A percentile compares a stretch with the other conserved stretches of the same genome.
phyloP scores from a whole-genome alignment of 768 basidiomycete genomes.

The Suillus decipiens region DNA sequence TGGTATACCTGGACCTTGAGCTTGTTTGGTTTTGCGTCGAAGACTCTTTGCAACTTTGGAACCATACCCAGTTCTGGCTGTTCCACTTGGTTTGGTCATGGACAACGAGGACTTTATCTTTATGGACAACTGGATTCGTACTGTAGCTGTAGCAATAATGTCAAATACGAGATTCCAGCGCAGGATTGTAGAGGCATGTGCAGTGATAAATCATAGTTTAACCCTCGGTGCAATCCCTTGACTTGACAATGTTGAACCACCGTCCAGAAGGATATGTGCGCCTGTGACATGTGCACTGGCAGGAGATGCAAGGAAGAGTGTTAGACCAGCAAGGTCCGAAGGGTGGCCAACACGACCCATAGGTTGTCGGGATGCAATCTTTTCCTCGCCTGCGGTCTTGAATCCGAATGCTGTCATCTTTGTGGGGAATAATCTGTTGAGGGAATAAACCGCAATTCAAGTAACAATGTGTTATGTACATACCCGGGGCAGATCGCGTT shows the following conservation, averaged over 20 bases:
- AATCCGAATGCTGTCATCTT: conserved; percentile 83
- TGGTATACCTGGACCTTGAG: neutral
- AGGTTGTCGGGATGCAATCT: conserved; percentile 56
- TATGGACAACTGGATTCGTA: conserved; percentile 3
- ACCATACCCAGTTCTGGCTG: neutral
- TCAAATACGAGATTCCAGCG: neutral
- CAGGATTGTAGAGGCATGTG: neutral
- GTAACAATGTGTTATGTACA: conserved; percentile 13
- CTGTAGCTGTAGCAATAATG: neutral
- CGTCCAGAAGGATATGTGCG: conserved; percentile 70
- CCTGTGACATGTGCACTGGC: conserved; percentile 78
- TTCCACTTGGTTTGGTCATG: neutral
- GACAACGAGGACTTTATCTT: neutral
- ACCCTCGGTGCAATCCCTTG: conserved; percentile 26
- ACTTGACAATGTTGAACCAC: conserved; percentile 43
- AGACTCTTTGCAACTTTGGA: conserved; percentile 2
- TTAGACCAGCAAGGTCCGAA: conserved; percentile 71
- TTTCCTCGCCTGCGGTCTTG: conserved; percentile 53
- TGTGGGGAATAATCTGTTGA: conserved; percentile 67
- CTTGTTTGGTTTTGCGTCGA: neutral
- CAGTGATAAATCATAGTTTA: conserved; percentile 22
- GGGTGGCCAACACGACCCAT: conserved; percentile 69
- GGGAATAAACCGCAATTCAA: neutral
- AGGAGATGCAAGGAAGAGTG: conserved; percentile 68
- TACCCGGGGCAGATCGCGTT: conserved; percentile 87